Evolutionary conservation across 2,329 filamentous ascomycete species (phyloP), one percentile per base, ranked within the genome.

Genomic region (Graphilbum sp.): DNA sequence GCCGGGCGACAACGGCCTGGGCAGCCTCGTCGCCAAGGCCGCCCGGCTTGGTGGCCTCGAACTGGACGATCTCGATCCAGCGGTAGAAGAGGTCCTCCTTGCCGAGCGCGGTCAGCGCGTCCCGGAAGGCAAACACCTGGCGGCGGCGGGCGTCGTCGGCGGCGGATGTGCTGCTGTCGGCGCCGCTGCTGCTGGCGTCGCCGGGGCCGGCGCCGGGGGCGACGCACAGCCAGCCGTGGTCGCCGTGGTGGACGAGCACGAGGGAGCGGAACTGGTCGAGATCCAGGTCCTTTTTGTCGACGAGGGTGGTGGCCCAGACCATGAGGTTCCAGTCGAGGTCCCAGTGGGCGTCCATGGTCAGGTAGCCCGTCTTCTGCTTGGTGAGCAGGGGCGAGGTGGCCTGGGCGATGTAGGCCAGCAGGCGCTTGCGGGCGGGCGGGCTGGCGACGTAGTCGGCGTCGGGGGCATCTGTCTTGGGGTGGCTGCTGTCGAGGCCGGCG

Each of bases 61-160:
- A 92, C 59, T 95, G 86, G 36, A 95, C 76, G 52, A 92, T 70
- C 61, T 95, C 87, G 35, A 94, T 82, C 85, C 86, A 94, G 39
- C 79, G 74, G 61, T 82, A 94, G 61, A 95, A 95, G 38, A 95
- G 56, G 45, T 80, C 75, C 55, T 94, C 87, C 58, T 94, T 93
- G 32, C 80, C 85, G 56, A 90, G 66, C 3, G 67, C 67, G 2
- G 71, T 67, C 47, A 95, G 65, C 17, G 75, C 75, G 32, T 90
- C 79, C 49, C 83, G 77, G 54, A 95, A 92, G 3, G 70, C 68
- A 44, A 90, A 72, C 9, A 95, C 77, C 57, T 90, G 84, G 45
- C 75, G 71, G 47, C 76, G 62, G 35, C 71, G 69, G 43, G 75
- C 68, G 41, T 81, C 76, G 46, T 79, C 72, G 10, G 20, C 34